Base-by-base conservation (phyloP, 208 protist genomes). In the Crithidia thermophila region DNA sequence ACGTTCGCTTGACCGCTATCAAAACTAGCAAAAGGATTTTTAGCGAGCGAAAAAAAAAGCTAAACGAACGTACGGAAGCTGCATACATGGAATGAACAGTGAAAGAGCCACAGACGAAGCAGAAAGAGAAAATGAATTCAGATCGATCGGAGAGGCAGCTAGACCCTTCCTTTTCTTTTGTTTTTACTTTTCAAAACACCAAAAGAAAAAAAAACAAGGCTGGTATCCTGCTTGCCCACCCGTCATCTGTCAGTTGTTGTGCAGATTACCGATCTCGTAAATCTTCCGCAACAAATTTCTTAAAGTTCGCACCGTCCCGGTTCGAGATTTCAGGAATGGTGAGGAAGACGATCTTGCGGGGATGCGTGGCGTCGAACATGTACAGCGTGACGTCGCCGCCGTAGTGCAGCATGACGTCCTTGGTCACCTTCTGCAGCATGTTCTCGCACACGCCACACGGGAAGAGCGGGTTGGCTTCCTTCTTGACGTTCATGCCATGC, bases 401-500 rank as follows among this genome's bases (percentile, higher is more conserved):
- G 76, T 93, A 90, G 55, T 67, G 67, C 9, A 67, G 37, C 36
- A 67, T 59, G 21, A 96, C 87, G 52, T 96, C 91, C 52, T 83
- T 84, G 40, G 67, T 87, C 13, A 94, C 85, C 71, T 87, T 93
- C 40, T 85, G 86, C 43, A 96, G 67, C 88, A 94, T 96, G 67
- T 94, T 96, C 71, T 96, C 91, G 53, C 91, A 96, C 3, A 94
- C 91, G 28, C 91, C 91, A 55, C 91, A 96, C 11, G 91, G 91
- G 58, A 96, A 96, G 25, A 96, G 82, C 33, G 91, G 91, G 70
- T 96, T 96, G 16, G 78, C 46, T 49, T 96, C 85, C 59, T 84
- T 86, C 49, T 77, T 80, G 9, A 59, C 46, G 49, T 87, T 84
- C 58, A 77, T 72, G 28, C 88, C 88, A 53, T 94, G 87, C 39